Percentiles rank a stretch among this genome's conserved stretches.
Evolutionary conservation across 2,329 filamentous ascomycete species (phyloP).

Genomic region (Aureobasidium namibiae): DNA sequence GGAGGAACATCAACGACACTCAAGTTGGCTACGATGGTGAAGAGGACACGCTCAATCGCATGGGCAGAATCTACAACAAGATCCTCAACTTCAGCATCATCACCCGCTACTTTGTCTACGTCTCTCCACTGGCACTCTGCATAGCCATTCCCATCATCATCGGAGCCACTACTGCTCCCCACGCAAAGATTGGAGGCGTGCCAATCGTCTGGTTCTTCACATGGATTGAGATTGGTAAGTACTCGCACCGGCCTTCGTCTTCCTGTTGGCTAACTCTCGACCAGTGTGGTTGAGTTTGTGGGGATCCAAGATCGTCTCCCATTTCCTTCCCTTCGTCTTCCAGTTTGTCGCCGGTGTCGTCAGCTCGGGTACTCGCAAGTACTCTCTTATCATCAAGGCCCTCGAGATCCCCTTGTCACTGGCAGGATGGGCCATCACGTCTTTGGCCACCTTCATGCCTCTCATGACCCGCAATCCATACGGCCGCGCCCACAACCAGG

Average conservation of each 20-base stretch:
- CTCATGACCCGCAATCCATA: constrained; percentile 25
- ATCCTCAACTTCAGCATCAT: constrained; percentile 55
- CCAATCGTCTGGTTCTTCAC: constrained; percentile 54
- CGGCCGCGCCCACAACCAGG: constrained; percentile 15
- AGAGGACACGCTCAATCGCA: constrained; percentile 48
- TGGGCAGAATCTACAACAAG: constrained; percentile 53
- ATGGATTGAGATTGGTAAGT: constrained; percentile 51
- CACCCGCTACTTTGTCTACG: constrained; percentile 56
- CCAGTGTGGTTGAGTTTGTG: constrained; percentile 54
- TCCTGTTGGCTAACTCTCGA: not conserved
- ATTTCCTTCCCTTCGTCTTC: constrained; percentile 51
- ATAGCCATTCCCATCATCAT: constrained; percentile 57
- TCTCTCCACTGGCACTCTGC: constrained; percentile 48
- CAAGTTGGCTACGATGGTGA: constrained; percentile 34
- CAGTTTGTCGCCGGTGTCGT: constrained; percentile 55
- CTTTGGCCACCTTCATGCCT: constrained; percentile 52
- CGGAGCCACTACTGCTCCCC: constrained; percentile 42
- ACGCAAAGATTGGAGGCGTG: constrained; percentile 47
- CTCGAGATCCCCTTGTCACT: constrained; percentile 54
- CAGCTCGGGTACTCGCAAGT: constrained; percentile 56
- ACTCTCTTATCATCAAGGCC: constrained; percentile 49
- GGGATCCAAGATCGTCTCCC: constrained; percentile 52
- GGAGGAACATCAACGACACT: constrained; percentile 27
- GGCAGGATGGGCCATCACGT: constrained; percentile 52
- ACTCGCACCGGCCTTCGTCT: not conserved